These are phyloP conservation scores for Xylariales sp. DNA, from an alignment of 2,329 filamentous ascomycete species.

Conservation along the genomic window DNA sequence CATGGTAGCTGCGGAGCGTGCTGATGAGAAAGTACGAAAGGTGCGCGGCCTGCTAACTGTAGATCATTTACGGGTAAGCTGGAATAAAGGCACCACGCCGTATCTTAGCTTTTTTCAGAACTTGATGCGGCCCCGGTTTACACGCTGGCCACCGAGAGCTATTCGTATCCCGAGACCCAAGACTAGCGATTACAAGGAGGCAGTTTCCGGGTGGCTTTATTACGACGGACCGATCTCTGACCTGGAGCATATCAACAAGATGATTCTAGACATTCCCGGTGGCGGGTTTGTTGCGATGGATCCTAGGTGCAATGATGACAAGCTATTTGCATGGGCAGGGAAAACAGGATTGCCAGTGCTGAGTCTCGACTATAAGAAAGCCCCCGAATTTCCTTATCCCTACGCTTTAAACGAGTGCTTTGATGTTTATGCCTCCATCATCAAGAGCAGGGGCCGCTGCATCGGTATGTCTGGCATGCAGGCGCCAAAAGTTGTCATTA, in stretches of 20 bases:
- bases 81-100: constrained; percentile 91
- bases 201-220: constrained; percentile 85
- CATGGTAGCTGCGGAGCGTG: constrained; percentile 84
- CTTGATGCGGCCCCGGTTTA: constrained; percentile 73
- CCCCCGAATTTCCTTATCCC: constrained; percentile 79
- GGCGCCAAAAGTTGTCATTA: constrained; percentile 65
- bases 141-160: constrained; percentile 73
- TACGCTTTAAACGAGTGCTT: constrained; percentile 86
- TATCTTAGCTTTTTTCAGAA: constrained; percentile 72
- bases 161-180: constrained; percentile 79
- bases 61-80: constrained; percentile 85
- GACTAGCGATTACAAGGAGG: constrained; percentile 77
- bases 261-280: constrained; percentile 87
- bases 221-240: constrained; percentile 84
- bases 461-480: constrained; percentile 66
- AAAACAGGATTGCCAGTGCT: constrained; percentile 84
- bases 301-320: constrained; percentile 91
- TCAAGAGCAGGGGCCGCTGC: constrained; percentile 68
- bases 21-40: constrained; percentile 93
- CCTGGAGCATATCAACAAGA: constrained; percentile 67
- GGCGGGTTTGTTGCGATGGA: constrained; percentile 97
- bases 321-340: constrained; percentile 86
- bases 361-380: constrained; percentile 87
- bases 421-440: constrained; percentile 74
- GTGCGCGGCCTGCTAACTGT: constrained; percentile 83